A percentile compares a stretch with the other conserved stretches of the same genome.
phyloP scores from a whole-genome alignment of 2,329 filamentous ascomycete species.

The Phoma sp. region DNA sequence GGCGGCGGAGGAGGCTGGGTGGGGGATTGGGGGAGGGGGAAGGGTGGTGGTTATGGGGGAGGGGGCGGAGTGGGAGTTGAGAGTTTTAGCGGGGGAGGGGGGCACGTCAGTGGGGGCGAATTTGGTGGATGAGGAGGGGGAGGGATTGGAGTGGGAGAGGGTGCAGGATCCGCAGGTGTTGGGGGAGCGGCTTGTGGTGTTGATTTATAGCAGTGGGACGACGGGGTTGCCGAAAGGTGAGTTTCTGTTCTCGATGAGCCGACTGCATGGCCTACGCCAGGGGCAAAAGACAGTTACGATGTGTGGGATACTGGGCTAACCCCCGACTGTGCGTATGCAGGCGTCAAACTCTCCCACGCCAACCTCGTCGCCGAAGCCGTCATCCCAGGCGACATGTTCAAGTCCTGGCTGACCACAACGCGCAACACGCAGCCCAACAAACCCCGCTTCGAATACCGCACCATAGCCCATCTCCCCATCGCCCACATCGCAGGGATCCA shows the following conservation, averaged over 20 bases:
- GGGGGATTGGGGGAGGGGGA: slow-evolving; percentile 39
- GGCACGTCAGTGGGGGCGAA: slow-evolving; percentile 19
- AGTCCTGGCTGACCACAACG: slow-evolving; percentile 28
- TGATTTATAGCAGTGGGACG: slow-evolving; percentile 57
- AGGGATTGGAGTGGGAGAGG: slow-evolving; percentile 58
- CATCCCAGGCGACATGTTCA: slow-evolving; percentile 42
- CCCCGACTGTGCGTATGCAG: slow-evolving; percentile 12
- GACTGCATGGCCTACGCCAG: neutral
- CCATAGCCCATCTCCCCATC: slow-evolving; percentile 54
- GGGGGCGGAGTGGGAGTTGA: slow-evolving; percentile 45
- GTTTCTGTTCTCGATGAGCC: neutral
- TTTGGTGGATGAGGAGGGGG: slow-evolving; percentile 48
- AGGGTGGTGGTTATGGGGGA: slow-evolving; percentile 61
- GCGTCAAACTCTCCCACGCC: slow-evolving; percentile 52
- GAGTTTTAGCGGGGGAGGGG: slow-evolving; percentile 39
- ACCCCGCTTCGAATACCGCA: slow-evolving; percentile 45
- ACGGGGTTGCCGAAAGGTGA: slow-evolving; percentile 55
- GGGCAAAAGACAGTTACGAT: too few species aligned
- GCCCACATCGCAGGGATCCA: slow-evolving; percentile 57
- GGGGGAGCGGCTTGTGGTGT: slow-evolving; percentile 51
- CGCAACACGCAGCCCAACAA: slow-evolving; percentile 19
- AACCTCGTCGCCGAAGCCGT: slow-evolving; percentile 52
- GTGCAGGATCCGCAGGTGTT: slow-evolving; percentile 59
- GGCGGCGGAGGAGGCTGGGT: slow-evolving; percentile 57
- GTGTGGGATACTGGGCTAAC: neutral